Evolutionary conservation across 352 stramenopile genomes (phyloP).

Genomic region (Thalassiosira exigua): DNA sequence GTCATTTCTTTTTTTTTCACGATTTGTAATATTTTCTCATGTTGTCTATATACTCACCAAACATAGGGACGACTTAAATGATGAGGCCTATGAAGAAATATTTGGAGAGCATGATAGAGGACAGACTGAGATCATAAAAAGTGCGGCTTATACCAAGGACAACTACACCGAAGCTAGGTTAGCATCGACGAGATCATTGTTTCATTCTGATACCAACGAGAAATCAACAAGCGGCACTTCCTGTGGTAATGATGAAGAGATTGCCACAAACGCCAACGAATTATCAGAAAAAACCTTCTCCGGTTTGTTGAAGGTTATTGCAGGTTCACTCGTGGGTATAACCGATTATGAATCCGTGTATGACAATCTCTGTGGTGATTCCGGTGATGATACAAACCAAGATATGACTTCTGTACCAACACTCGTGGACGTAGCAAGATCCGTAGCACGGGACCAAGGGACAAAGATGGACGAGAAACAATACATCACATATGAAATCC

Average conservation of each 20-base stretch:
- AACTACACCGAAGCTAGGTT: background rate
- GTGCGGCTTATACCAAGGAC: background rate
- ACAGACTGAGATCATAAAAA: background rate
- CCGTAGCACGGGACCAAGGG: background rate
- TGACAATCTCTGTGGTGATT: background rate
- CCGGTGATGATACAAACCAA: background rate
- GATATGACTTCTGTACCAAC: conserved; percentile 7
- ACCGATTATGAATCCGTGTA: background rate
- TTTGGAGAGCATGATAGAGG: background rate
- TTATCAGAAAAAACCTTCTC: background rate
- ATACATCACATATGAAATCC: conserved; percentile 23
- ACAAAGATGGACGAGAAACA: conserved; percentile 22
- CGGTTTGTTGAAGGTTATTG: background rate
- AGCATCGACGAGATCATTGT: background rate
- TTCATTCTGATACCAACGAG: background rate
- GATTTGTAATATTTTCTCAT: background rate
- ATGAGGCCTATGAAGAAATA: background rate
- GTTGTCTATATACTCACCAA: background rate
- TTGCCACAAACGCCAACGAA: background rate
- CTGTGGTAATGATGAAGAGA: background rate
- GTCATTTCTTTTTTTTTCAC: background rate
- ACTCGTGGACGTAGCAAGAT: conserved; percentile 7
- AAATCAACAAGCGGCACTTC: background rate
- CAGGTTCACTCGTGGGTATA: background rate
- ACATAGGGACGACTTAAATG: background rate